phyloP scores from a whole-genome alignment of 805 yeast species.

The Cyberlindnera mississippiensis region DNA sequence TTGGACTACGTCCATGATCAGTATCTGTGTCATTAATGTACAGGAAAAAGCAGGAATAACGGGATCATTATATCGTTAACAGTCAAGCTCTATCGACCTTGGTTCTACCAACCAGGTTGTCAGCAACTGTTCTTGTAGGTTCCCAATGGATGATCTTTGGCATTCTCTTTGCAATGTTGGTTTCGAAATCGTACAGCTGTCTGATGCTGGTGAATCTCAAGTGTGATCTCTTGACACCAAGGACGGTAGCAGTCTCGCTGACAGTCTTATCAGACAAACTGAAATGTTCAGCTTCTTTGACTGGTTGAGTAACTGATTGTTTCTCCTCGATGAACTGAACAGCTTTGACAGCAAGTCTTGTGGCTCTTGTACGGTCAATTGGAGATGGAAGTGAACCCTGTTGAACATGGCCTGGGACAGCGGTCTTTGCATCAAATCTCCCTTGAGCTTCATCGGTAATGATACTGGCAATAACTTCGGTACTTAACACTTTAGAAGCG shows the following conservation, averaged over 20 bases:
- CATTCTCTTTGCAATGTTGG: conserved; percentile 76
- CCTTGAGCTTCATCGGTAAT: conserved; percentile 57
- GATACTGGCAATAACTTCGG: conserved; percentile 68
- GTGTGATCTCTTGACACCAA: conserved; percentile 79
- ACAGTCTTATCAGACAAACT: conserved; percentile 35
- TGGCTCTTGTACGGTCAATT: conserved; percentile 72
- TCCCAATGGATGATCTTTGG: conserved; percentile 89
- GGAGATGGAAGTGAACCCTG: conserved; percentile 79
- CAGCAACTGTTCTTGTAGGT: conserved; percentile 69
- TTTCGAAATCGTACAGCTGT: conserved; percentile 80
- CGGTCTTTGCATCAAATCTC: conserved; percentile 72
- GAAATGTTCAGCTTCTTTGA: conserved; percentile 42
- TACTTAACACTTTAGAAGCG: conserved; percentile 66
- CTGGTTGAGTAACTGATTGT: conserved; percentile 37
- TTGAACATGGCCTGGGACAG: conserved; percentile 84
- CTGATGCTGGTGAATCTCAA: conserved; percentile 71
- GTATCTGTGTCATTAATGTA: no score
- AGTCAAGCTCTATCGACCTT: conserved; percentile 8
- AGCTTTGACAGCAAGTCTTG: conserved; percentile 66
- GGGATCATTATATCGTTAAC: background rate
- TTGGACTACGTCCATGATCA: no score
- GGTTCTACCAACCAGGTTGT: conserved; percentile 74
- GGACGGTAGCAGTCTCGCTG: conserved; percentile 64
- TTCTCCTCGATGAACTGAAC: conserved; percentile 61
- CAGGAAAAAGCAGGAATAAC: no score